Evolutionary conservation across 148 eudicot species (phyloP), one percentile per base, ranked within the genome.

Genomic region (Persicaria maculosa): DNA sequence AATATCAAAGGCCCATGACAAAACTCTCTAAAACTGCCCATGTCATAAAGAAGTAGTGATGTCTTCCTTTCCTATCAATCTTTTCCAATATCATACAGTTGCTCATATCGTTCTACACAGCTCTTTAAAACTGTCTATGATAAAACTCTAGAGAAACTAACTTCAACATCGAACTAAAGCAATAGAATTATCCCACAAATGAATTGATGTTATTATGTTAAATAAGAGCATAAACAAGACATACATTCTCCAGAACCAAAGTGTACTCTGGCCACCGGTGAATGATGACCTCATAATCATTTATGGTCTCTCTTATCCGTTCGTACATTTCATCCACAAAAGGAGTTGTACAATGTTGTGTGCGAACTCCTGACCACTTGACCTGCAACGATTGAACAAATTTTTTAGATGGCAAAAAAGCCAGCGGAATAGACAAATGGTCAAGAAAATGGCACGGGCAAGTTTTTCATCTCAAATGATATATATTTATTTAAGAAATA

Each of bases 251-350:
- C 82, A 93, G 79, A 12, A 83, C 86, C 68, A 85, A 86, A 46
- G 90, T 88, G 77, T 93, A 93, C 79, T 93, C 98, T 46, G 98
- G 98, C 98, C 98, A 93, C 57, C 98, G 95, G 77, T 95, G 82
- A 68, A 93, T 87, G 79, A 93, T 91, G 77, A 91, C 90, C 53
- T 88, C 93, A 75, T 91, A 93, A 78, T 88, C 97, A 48, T 84
- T 85, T 71, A 91, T 77, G 5, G 91, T 88, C 17, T 87, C 95
- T 81, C 83, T 88, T 65, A 93, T 72, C 50, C 87, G 82, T 10
- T 82, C 93, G 65, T 93, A 93, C 93, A 93, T 88, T 65, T 87
- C 98, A 84, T 93, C 97, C 44, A 89, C 85, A 78, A 93, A 93
- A 44, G 98, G 92, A 50, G 98, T 87, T 40, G 98, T 89, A 2